Conservation (phyloP, 345 rosid species). For the Barbarea vulgaris region DNA sequence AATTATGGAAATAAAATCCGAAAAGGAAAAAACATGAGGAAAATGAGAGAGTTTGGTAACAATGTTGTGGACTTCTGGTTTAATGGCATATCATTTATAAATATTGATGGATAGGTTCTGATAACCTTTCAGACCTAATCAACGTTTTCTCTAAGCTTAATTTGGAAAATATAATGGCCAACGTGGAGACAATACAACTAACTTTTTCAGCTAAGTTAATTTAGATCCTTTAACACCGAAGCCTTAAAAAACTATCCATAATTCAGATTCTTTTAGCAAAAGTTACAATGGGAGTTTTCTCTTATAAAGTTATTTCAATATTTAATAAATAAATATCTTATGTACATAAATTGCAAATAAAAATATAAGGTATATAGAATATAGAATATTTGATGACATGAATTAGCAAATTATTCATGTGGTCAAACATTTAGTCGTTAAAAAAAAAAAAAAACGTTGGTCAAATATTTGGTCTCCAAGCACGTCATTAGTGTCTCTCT, state of each 20-base stretch:
- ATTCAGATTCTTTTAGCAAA: neutral
- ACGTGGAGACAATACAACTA: conserved; percentile 30
- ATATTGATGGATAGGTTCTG: conserved; percentile 35
- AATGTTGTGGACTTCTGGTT: conserved; percentile 39
- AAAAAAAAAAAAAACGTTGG: neutral
- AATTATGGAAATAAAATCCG: neutral
- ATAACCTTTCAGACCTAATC: conserved; percentile 42
- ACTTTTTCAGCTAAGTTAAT: neutral
- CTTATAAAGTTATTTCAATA: neutral
- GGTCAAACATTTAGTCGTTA: neutral
- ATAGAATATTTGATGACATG: neutral
- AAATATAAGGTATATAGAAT: neutral
- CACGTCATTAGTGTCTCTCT: conserved; percentile 18
- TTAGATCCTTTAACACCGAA: neutral
- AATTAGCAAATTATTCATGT: neutral
- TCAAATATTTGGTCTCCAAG: conserved; percentile 33
- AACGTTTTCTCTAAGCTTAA: conserved; percentile 26
- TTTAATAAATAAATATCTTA: neutral
- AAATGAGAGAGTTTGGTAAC: conserved; percentile 34
- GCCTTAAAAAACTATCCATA: neutral
- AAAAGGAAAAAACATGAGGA: neutral
- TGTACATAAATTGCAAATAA: neutral
- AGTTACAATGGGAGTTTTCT: neutral
- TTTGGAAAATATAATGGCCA: conserved; percentile 17
- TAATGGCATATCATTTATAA: conserved; percentile 28